A percentile compares a stretch with the other conserved stretches of the same genome.
Evolutionary conservation across 2,329 filamentous ascomycete species (phyloP).

Genomic region (Lasiodiplodia theobromae): DNA sequence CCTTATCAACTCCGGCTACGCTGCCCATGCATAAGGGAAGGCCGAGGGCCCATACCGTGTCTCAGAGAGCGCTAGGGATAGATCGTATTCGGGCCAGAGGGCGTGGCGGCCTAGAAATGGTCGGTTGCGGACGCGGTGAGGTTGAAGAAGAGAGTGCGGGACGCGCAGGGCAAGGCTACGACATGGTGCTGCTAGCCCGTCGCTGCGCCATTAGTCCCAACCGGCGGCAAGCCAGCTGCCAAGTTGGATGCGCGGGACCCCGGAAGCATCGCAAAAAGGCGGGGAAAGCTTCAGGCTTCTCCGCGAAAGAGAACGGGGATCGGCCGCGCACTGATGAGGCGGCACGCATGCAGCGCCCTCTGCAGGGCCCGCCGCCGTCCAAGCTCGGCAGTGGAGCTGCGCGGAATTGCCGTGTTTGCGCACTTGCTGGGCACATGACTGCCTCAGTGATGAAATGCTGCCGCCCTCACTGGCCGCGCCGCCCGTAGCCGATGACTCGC

Average conservation of each 20-base stretch:
- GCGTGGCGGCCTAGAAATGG: background rate
- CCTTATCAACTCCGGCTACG: slow-evolving; percentile 10
- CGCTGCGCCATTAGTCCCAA: slow-evolving; percentile 23
- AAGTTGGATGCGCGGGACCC: slow-evolving; percentile 27
- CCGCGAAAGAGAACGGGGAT: slow-evolving; percentile 26
- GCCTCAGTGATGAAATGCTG: slow-evolving; percentile 14
- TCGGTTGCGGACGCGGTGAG: slow-evolving; percentile 2
- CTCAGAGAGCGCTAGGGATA: slow-evolving; percentile 1
- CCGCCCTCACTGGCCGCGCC: slow-evolving; percentile 16
- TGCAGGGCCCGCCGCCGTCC: slow-evolving; percentile 18
- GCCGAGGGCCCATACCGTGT: slow-evolving; percentile 21
- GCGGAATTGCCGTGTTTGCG: slow-evolving; percentile 10
- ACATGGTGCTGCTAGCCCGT: slow-evolving; percentile 11
- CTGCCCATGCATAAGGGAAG: slow-evolving; percentile 1
- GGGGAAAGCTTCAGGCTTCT: slow-evolving; percentile 28
- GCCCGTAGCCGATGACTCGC: slow-evolving; percentile 12
- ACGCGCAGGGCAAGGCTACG: slow-evolving; percentile 17
- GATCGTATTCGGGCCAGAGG: background rate
- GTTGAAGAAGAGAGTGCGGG: slow-evolving; percentile 10
- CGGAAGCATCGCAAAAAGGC: slow-evolving; percentile 28
- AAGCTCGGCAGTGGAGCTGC: slow-evolving; percentile 8
- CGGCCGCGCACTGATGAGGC: slow-evolving; percentile 18
- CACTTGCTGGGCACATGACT: slow-evolving; percentile 18
- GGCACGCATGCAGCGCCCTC: slow-evolving; percentile 15
- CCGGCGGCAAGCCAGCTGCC: slow-evolving; percentile 18